Evolutionary conservation across 768 basidiomycete species (phyloP).

Genomic region (Suillus tomentosus): DNA sequence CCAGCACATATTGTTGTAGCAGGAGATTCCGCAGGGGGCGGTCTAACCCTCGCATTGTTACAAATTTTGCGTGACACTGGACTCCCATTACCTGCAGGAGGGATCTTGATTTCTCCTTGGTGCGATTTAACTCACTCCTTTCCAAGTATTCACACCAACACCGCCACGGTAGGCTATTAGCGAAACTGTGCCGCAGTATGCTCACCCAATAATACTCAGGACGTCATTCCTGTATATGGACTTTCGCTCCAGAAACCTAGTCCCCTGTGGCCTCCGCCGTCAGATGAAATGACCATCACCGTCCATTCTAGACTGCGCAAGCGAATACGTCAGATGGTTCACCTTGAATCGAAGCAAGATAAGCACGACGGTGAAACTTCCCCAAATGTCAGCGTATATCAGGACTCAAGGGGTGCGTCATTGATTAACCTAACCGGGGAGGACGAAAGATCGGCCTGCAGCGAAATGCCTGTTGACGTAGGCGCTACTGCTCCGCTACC

Average conservation of each 20-base stretch:
- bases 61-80: slow-evolving; percentile 85
- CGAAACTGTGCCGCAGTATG: background rate
- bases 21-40: slow-evolving; percentile 95
- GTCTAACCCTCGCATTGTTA: slow-evolving; percentile 78
- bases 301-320: slow-evolving; percentile 62
- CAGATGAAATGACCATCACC: slow-evolving; percentile 56
- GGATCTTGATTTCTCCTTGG: slow-evolving; percentile 91
- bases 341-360: slow-evolving; percentile 28
- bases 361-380: slow-evolving; percentile 7
- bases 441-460: slow-evolving; percentile 20
- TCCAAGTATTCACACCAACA: slow-evolving; percentile 84
- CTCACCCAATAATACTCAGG: slow-evolving; percentile 43
- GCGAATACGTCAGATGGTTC: slow-evolving; percentile 61
- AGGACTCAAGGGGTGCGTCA: slow-evolving; percentile 13
- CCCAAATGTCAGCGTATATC: slow-evolving; percentile 5
- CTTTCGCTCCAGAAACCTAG: slow-evolving; percentile 79
- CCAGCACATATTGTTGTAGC: slow-evolving; percentile 83
- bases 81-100: slow-evolving; percentile 84
- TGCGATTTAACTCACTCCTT: slow-evolving; percentile 94
- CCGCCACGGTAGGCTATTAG: slow-evolving; percentile 62
- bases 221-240: slow-evolving; percentile 78
- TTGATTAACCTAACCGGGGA: slow-evolving; percentile 16
- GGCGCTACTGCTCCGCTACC: slow-evolving; percentile 51
- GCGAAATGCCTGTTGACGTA: slow-evolving; percentile 44
- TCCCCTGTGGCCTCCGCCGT: slow-evolving; percentile 76